Base-by-base conservation (phyloP, 1,284 basidiomycete genomes). In the Fistulinella cinereoalba region DNA sequence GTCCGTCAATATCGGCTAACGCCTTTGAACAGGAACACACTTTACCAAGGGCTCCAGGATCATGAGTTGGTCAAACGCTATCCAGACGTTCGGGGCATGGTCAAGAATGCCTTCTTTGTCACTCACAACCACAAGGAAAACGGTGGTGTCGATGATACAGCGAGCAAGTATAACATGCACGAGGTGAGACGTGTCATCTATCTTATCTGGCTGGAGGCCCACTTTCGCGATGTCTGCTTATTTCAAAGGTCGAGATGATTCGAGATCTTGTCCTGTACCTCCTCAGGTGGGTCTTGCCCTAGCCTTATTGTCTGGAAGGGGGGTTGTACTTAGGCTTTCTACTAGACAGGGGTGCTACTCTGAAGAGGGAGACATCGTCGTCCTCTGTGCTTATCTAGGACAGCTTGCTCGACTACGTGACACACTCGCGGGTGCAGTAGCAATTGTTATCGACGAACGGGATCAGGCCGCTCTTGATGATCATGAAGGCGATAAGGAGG, bases 241-340 rank as follows among this genome's bases (percentile, higher is more conserved):
- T n/a, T n/a, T n/a, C n/a, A n/a, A n/a, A 87, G 85, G 84, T 84
- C 6, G 57, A 69, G 6, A 85, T 88, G 81, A 82, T 84, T 42
- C 73, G 74, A 37, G 85, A 87, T 51, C 70, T 89, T 1, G 84
- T 88, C 2, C 58, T 84, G 3, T 82, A 89, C 57, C 70, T 90
- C 10, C 61, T 87, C 13, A 71, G 76, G 68, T 81, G 60, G 46
- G 73, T 19, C 10, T 6, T 9, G 13, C 27, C 6, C 13, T 28
- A 11, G 9, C 3, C 27, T 28, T 28, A 9, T 28, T 28, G n/a
- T n/a, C n/a, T n/a, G n/a, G n/a, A n/a, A n/a, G n/a, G n/a, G 27
- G 27, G 27, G 27, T 10, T 28, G 27, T 28, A 13, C 27, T 28
- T 6, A 13, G 27, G 27, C 5, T 11, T 13, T 53, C 28, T 7